Base-by-base conservation (phyloP, 805 yeast species). In the Cyberlindnera maclurae region DNA sequence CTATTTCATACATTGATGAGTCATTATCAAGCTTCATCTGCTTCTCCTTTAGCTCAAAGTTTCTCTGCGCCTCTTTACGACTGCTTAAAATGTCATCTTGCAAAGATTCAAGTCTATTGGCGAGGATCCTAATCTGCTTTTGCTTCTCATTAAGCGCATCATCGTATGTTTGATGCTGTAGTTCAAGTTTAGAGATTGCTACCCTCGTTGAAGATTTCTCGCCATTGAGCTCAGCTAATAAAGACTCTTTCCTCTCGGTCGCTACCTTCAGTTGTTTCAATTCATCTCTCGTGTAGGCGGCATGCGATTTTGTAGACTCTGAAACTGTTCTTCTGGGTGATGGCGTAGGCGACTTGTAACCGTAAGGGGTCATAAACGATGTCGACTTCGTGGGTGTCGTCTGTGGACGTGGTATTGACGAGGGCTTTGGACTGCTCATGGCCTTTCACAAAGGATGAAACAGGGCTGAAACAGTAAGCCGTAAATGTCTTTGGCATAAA, bases 171-270 rank as follows among this genome's bases (percentile, higher is more conserved):
- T 48, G 59, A 36, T 55, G 60, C 24, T 64, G 64, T 18, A 67
- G 45, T 33, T 67, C 72, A 24, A 59, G 51, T 17, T 59, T 58
- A 8, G 64, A 65, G 26, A 58, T 60, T 37, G 64, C 62, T 0
- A 72, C 68, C 39, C 63, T 62, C 8, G 58, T 33, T 2, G 62
- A 57, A 47, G 57, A 49, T 2, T 59, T 49, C 15, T 49, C 38
- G 6, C 50, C 47, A 18, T 47, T 50, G 16, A 46, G 44, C 17
- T 42, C 51, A 12, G 34, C 27, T 37, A 49, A 54, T n/a, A 42
- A 53, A 36, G 16, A 30, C 37, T 50, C 50, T 33, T 44, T 54
- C 33, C 34, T 33, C 37, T 43, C 39, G 3, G 42, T 18, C 18
- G 46, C 39, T 3, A 20, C 12, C 13, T 40, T 48, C 2, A 51